Evolutionary conservation across 2,329 filamentous ascomycete genomes (phyloP).

Genomic region (Gremmenia infestans): DNA sequence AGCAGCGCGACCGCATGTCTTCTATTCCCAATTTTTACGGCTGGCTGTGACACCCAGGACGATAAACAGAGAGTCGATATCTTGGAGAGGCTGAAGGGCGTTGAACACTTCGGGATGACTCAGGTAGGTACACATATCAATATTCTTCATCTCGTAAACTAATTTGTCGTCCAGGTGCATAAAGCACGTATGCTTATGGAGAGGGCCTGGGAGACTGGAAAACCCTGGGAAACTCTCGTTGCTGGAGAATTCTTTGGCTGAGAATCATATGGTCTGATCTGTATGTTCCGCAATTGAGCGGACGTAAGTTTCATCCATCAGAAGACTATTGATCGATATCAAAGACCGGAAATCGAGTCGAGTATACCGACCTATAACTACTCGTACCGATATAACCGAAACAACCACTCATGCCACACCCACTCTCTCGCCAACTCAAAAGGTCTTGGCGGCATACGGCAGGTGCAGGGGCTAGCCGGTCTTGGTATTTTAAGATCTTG

Average conservation of each 20-base stretch:
- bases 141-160: background rate
- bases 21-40: conserved; percentile 78
- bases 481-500: conserved; percentile 6
- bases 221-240: conserved; percentile 62
- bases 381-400: too few relatives aligned
- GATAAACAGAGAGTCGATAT: conserved; percentile 53
- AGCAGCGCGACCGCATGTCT: conserved; percentile 70
- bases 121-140: conserved; percentile 42
- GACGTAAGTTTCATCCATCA: too few relatives aligned
- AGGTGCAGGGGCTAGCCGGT: too few relatives aligned
- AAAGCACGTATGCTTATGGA: conserved; percentile 62
- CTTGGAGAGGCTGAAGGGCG: conserved; percentile 57
- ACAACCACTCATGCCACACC: too few relatives aligned
- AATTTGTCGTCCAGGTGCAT: conserved; percentile 39
- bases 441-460: too few relatives aligned
- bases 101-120: conserved; percentile 71
- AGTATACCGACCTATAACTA: too few relatives aligned
- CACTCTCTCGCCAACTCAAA: too few relatives aligned
- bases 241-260: conserved; percentile 31
- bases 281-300: background rate
- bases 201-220: conserved; percentile 61
- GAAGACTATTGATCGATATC: too few relatives aligned
- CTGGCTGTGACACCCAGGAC: conserved; percentile 67
- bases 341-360: too few relatives aligned
- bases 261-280: background rate